Percentiles rank a stretch among this genome's conserved stretches.
These are phyloP conservation scores for Termitomyces sp. DNA, from an alignment of 768 basidiomycete genomes.

Conservation along the genomic window DNA sequence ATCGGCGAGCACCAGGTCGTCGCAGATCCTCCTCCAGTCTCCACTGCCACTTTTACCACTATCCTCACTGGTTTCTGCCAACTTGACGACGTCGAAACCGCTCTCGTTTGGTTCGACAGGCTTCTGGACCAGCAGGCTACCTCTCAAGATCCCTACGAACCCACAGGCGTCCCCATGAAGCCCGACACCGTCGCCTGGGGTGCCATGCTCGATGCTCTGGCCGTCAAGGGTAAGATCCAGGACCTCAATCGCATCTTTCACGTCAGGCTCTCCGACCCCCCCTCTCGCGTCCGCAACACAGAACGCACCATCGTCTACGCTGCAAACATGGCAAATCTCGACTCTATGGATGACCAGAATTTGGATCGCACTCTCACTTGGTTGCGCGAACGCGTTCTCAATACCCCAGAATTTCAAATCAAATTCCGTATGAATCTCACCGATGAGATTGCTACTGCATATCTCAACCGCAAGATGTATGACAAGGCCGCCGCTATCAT, in stretches of 20 bases:
- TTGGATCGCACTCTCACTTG: conserved; percentile 21
- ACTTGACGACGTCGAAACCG: conserved; percentile 57
- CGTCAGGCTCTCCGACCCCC: conserved; percentile 34
- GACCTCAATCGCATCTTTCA: conserved; percentile 57
- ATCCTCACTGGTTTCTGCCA: conserved; percentile 67
- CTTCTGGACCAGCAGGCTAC: conserved; percentile 41
- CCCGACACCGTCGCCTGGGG: conserved; percentile 58
- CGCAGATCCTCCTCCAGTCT: conserved; percentile 51
- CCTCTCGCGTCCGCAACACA: conserved; percentile 28
- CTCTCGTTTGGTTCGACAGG: conserved; percentile 69
- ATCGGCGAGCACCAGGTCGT: conserved; percentile 32
- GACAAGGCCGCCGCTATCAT: conserved; percentile 20
- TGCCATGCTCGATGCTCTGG: conserved; percentile 57
- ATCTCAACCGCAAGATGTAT: conserved; percentile 27
- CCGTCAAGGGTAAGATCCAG: conserved; percentile 40
- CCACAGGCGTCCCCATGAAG: conserved; percentile 40
- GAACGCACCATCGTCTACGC: conserved; percentile 43
- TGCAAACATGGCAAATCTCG: conserved; percentile 29
- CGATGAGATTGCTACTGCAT: conserved; percentile 26
- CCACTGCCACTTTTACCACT: conserved; percentile 58
- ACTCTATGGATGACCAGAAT: conserved; percentile 16
- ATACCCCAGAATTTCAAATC: not conserved
- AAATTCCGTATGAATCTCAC: conserved; percentile 13
- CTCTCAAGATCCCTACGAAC: conserved; percentile 36
- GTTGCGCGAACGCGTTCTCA: conserved; percentile 12